These are phyloP conservation scores for Carex myosuroides DNA, from an alignment of 176 grass and related monocot genomes.

Conservation along the genomic window DNA sequence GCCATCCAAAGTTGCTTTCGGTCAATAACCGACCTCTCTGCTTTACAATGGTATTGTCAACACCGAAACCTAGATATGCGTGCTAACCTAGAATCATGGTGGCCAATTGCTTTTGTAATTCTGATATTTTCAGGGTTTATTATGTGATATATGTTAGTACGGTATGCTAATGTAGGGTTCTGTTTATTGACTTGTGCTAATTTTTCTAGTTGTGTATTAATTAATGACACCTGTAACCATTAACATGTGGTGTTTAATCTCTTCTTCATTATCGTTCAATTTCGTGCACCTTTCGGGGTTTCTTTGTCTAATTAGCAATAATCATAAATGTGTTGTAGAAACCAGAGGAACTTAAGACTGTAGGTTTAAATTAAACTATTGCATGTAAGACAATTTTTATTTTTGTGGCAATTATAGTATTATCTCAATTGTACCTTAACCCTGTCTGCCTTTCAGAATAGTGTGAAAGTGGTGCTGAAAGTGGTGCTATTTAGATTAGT, in stretches of 20 bases:
- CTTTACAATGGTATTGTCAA: neutral
- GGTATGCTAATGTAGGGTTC: neutral
- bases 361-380: neutral
- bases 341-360: neutral
- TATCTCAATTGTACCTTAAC: neutral
- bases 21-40: conserved; percentile 33
- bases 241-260: neutral
- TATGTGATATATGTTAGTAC: neutral
- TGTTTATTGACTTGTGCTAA: neutral
- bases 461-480: too few relatives aligned
- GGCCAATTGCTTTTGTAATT: neutral
- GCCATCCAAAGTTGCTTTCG: conserved; percentile 61
- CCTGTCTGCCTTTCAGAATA: too few relatives aligned
- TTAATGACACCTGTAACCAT: neutral
- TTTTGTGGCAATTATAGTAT: neutral
- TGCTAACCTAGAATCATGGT: neutral
- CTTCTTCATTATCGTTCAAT: neutral
- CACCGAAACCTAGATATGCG: too few relatives aligned
- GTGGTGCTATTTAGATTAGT: too few relatives aligned
- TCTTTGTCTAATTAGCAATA: neutral
- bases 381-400: neutral
- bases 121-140: neutral
- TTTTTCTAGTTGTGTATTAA: neutral
- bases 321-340: neutral
- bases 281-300: neutral